Base-by-base conservation (phyloP, 2,329 filamentous ascomycete species). In the Sarocladium brachiariae region DNA sequence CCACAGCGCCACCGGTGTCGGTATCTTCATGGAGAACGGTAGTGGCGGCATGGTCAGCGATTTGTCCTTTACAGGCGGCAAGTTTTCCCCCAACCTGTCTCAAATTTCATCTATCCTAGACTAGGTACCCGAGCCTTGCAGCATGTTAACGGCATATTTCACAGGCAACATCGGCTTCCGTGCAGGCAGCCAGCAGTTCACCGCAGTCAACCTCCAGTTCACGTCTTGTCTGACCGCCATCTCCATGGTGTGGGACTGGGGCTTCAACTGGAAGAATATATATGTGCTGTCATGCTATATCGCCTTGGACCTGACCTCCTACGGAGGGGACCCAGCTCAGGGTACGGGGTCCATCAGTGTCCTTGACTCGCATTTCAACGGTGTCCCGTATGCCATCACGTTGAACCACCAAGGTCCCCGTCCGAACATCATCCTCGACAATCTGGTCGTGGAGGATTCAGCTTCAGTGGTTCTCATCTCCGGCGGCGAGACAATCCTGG, bases 171-270 rank as follows among this genome's bases (percentile, higher is more conserved):
- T 35, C 33, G 33, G 33, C 33, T 35, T 35, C 33, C 33, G 9
- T 35, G 33, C 57, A 39, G 81, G 80, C n/a, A 83, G 79, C 60
- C 80, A 84, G 59, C 84, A 89, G 33, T 35, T 35, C 33, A 35
- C 33, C 5, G 33, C 33, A 61, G 88, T 86, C 61, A 86, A 86
- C 63, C 56, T 87, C 48, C 76, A 72, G 14, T 88, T 88, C 69
- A 80, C 81, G 56, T 71, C 75, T 61, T 82, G 80, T 65, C 72
- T 79, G 55, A 87, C 82, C 7, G 77, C 79, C 45, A 78, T 87
- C 49, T 80, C 76, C 61, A 78, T 86, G 66, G 77, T 84, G 56
- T 89, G 86, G 85, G 78, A 86, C 65, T 89, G 85, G 85, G 78
- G 79, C 24, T 89, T 83, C 81, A 83, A 78, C 80, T 84, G 87